Evolutionary conservation across 805 yeast genomes (phyloP), one percentile per base, ranked within the genome.

Genomic region (Barnettozyma vustinii): DNA sequence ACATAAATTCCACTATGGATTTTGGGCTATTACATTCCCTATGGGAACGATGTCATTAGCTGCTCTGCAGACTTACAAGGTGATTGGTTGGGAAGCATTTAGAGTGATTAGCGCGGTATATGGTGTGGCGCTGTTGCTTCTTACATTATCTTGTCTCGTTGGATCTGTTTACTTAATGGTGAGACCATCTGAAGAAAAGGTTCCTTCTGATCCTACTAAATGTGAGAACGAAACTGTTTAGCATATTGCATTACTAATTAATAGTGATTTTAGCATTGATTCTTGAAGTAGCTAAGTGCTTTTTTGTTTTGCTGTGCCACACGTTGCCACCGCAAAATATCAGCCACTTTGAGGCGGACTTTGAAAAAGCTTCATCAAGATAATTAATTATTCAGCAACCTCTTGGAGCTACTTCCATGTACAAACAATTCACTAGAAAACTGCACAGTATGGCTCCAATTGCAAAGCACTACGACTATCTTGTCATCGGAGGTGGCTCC

Each of bases 401-500:
- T 35, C 37, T 16, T 15, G 18, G 18, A 23, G 16, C 18, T 18
- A 12, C 18, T 19, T 47, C 33, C 19, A 51, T 51, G 52, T 37
- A 44, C 20, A 47, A 41, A 27, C 48, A 51, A 16, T 47, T 55
- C 35, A 26, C 41, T 5, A 52, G 60, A 46, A 51, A 55, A 42
- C 51, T 57, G 13, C 51, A 53, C 15, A 57, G 47, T 9, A 83
- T 84, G 89, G 80, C 87, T 37, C 81, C 84, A 26, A 59, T 73
- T 41, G 53, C 63, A 35, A 73, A 59, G 49, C 92, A 88, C 65
- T 94, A 82, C 75, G 90, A 94, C 62, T 92, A 87, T 65, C 73
- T 94, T 45, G 99, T 94, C 50, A 94, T 94, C 56, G 99, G 99
- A 46, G 99, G 99, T 50, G 99, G 99, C 13, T 89, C 97, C 35